Conservation (phyloP, 2,329 filamentous ascomycete genomes). For the Pestalotiopsis sp. region DNA sequence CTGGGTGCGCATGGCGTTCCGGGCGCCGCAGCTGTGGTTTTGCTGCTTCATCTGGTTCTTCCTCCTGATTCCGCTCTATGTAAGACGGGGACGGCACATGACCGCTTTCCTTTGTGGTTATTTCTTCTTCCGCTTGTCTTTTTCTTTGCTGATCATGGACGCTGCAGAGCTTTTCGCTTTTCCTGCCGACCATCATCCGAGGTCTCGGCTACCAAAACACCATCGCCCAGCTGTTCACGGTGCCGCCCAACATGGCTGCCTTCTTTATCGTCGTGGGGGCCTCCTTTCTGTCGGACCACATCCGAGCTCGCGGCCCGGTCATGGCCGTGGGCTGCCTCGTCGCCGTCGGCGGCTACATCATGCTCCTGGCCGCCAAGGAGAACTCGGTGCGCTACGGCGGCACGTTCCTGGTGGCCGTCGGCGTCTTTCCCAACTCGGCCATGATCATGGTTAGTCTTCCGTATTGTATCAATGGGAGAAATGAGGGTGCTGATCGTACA, state of each 20-base stretch:
- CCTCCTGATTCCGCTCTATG: slow-evolving; percentile 9
- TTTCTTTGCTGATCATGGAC: not conserved
- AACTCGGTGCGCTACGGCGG: slow-evolving; percentile 79
- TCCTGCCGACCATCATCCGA: slow-evolving; percentile 78
- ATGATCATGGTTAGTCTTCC: slow-evolving; percentile 7
- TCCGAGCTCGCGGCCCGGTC: slow-evolving; percentile 37
- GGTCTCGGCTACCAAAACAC: slow-evolving; percentile 51
- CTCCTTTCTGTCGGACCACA: slow-evolving; percentile 1
- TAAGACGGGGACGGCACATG: not conserved
- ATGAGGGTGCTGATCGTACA: not conserved
- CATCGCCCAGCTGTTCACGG: slow-evolving; percentile 70
- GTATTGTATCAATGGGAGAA: not conserved
- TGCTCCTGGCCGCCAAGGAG: slow-evolving; percentile 70
- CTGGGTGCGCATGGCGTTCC: slow-evolving; percentile 12
- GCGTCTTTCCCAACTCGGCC: slow-evolving; percentile 74
- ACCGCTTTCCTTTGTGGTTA: not conserved
- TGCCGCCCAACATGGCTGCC: slow-evolving; percentile 75
- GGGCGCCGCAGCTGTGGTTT: slow-evolving; percentile 11
- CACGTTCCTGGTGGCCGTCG: slow-evolving; percentile 81
- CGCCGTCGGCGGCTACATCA: slow-evolving; percentile 77
- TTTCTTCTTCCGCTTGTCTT: not conserved
- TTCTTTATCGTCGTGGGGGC: slow-evolving; percentile 43
- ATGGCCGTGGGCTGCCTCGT: slow-evolving; percentile 71
- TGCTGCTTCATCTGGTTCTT: slow-evolving; percentile 13
- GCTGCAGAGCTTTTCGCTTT: slow-evolving; percentile 61